phyloP scores from a whole-genome alignment of 495 filamentous ascomycete genomes.

The Physcia stellaris region DNA sequence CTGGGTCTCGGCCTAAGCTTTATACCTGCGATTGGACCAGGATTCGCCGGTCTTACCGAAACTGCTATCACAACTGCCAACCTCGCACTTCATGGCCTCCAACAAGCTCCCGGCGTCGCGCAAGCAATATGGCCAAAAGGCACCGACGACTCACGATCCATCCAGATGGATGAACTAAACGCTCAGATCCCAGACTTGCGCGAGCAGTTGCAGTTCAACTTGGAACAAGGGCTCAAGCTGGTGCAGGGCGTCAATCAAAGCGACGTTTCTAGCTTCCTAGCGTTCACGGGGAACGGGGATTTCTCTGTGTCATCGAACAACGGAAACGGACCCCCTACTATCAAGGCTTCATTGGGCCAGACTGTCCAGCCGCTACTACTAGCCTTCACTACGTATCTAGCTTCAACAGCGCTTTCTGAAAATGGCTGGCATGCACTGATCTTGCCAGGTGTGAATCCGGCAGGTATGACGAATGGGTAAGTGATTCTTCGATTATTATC shows the following conservation, averaged over 20 bases:
- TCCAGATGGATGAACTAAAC: slow-evolving; percentile 1
- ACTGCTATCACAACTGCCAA: not conserved
- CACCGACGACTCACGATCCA: slow-evolving; percentile 1
- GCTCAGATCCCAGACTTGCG: too few relatives aligned
- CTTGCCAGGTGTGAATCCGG: slow-evolving; percentile 3
- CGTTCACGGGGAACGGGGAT: not conserved
- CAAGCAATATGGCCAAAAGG: slow-evolving; percentile 3
- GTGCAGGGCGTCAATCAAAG: slow-evolving; percentile 1
- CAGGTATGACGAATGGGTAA: not conserved
- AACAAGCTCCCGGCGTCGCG: not conserved
- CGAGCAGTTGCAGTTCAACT: slow-evolving; percentile 3
- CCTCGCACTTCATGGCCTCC: not conserved
- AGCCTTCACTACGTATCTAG: slow-evolving; percentile 4
- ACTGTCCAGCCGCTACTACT: not conserved
- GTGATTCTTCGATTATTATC: too few relatives aligned
- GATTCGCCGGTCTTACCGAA: not conserved
- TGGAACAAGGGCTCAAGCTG: not conserved
- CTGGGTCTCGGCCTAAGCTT: not conserved
- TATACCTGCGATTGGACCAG: not conserved
- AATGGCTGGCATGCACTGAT: slow-evolving; percentile 6
- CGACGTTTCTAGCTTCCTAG: slow-evolving; percentile 2
- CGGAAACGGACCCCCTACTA: not conserved
- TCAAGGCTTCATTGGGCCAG: not conserved
- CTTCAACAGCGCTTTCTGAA: not conserved
- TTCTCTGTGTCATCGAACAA: too few relatives aligned